These are phyloP conservation scores for Zygoascus sp. DNA, from an alignment of 1,139 yeast species.

Conservation along the genomic window DNA sequence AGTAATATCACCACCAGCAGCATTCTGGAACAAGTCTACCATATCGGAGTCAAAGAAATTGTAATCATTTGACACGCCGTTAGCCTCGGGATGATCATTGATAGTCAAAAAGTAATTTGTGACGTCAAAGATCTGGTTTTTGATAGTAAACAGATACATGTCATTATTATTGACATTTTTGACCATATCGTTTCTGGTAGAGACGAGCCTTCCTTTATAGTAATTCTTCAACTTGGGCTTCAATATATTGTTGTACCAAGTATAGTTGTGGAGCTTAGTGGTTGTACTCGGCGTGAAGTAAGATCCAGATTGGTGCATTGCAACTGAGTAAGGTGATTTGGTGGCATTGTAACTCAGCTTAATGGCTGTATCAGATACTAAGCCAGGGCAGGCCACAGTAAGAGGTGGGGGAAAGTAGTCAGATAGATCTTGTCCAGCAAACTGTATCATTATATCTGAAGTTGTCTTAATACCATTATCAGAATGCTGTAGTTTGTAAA, in stretches of 20 bases:
- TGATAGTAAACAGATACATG: conserved; percentile 33
- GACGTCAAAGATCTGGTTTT: conserved; percentile 37
- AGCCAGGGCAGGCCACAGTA: conserved; percentile 37
- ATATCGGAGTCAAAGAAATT: conserved; percentile 35
- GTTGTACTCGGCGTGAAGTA: conserved; percentile 23
- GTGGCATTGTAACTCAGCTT: conserved; percentile 32
- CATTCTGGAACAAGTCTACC: conserved; percentile 29
- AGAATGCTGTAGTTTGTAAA: conserved; percentile 39
- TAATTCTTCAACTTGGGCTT: conserved; percentile 35
- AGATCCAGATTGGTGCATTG: conserved; percentile 35
- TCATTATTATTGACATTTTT: conserved; percentile 26
- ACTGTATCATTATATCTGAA: conserved; percentile 32
- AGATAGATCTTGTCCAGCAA: conserved; percentile 39
- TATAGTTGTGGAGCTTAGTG: conserved; percentile 34
- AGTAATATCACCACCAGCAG: conserved; percentile 36
- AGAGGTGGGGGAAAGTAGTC: conserved; percentile 42
- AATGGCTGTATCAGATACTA: conserved; percentile 34
- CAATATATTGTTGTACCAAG: conserved; percentile 38
- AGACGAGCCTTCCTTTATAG: conserved; percentile 39
- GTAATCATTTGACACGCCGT: conserved; percentile 13
- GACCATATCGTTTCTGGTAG: conserved; percentile 27
- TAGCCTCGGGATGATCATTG: conserved; percentile 12
- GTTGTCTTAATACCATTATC: conserved; percentile 34
- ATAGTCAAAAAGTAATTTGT: conserved; percentile 36
- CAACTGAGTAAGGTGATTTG: conserved; percentile 26